Conservation (phyloP, 805 yeast genomes). For the Hanseniaspora lindneri region DNA sequence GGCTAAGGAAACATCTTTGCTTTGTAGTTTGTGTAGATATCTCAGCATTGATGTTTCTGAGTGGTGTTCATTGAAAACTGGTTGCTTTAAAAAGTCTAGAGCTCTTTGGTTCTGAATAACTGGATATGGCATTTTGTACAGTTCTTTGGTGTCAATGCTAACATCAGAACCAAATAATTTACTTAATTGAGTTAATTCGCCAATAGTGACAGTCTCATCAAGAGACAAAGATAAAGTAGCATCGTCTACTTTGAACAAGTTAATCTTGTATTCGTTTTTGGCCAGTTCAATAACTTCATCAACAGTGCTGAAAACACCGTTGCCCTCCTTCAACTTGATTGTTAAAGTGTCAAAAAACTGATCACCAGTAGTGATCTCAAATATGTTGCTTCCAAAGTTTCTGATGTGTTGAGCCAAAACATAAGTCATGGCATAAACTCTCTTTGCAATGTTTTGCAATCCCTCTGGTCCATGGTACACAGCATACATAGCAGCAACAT, state of each 20-base stretch:
- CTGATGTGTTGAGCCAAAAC: conserved; percentile 52
- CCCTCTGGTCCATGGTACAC: conserved; percentile 94
- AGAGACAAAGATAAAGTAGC: conserved; percentile 60
- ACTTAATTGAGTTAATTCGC: conserved; percentile 48
- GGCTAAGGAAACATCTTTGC: conserved; percentile 83
- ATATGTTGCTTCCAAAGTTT: conserved; percentile 18
- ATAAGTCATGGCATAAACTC: conserved; percentile 64
- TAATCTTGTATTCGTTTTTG: conserved; percentile 51
- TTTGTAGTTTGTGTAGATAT: conserved; percentile 72
- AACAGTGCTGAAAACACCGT: conserved; percentile 29
- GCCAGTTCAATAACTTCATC: conserved; percentile 49
- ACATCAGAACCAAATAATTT: conserved; percentile 44
- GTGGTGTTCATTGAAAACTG: conserved; percentile 76
- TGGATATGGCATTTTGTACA: conserved; percentile 32
- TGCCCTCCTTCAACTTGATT: conserved; percentile 38
- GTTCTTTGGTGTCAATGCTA: conserved; percentile 19
- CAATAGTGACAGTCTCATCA: conserved; percentile 72
- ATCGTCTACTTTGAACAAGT: conserved; percentile 57
- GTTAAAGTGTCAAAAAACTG: conserved; percentile 76
- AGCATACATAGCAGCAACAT: conserved; percentile 89
- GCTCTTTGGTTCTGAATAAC: conserved; percentile 40
- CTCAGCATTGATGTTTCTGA: conserved; percentile 92
- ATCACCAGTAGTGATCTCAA: conserved; percentile 29
- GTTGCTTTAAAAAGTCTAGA: conserved; percentile 52
- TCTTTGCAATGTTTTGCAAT: conserved; percentile 58